Evolutionary conservation across 805 yeast species (phyloP).

Genomic region (Metschnikowia noctiluminum): DNA sequence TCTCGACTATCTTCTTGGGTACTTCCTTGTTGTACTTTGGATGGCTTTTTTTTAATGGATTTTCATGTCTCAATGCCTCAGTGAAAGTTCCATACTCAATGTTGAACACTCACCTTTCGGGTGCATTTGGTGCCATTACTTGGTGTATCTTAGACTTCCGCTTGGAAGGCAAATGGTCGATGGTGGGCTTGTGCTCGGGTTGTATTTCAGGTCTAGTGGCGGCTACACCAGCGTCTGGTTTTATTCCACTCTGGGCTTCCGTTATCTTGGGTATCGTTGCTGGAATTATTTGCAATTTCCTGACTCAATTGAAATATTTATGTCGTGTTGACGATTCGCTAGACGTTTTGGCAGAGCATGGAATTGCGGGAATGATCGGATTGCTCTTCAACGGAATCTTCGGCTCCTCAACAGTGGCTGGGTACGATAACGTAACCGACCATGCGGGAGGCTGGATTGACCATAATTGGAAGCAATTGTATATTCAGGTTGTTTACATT

Average conservation of each 20-base stretch:
- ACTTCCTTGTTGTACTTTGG: constrained; percentile 88
- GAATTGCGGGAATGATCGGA: constrained; percentile 91
- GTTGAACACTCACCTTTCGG: constrained; percentile 87
- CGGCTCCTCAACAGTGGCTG: constrained; percentile 83
- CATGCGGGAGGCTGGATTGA: constrained; percentile 92
- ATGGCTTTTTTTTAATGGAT: constrained; percentile 95
- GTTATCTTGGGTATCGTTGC: constrained; percentile 78
- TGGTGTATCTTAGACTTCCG: constrained; percentile 92
- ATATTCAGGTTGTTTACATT: constrained; percentile 83
- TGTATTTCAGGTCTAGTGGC: constrained; percentile 94
- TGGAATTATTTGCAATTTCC: constrained; percentile 82
- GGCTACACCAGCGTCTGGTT: constrained; percentile 93
- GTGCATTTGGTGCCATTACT: constrained; percentile 84
- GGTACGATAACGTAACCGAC: constrained; percentile 81
- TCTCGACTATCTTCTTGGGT: constrained; percentile 85
- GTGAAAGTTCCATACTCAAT: constrained; percentile 84
- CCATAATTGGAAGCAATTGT: constrained; percentile 87
- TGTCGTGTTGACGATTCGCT: constrained; percentile 85
- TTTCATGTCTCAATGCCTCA: constrained; percentile 79
- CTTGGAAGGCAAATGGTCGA: constrained; percentile 85
- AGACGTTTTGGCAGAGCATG: constrained; percentile 98
- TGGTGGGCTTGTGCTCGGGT: constrained; percentile 94
- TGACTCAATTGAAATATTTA: constrained; percentile 82
- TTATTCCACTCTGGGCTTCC: constrained; percentile 89
- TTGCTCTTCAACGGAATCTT: constrained; percentile 84